A percentile compares a stretch with the other conserved stretches of the same genome.
phyloP scores from a whole-genome alignment of 2,329 filamentous ascomycete genomes.

The Eutypa lata region DNA sequence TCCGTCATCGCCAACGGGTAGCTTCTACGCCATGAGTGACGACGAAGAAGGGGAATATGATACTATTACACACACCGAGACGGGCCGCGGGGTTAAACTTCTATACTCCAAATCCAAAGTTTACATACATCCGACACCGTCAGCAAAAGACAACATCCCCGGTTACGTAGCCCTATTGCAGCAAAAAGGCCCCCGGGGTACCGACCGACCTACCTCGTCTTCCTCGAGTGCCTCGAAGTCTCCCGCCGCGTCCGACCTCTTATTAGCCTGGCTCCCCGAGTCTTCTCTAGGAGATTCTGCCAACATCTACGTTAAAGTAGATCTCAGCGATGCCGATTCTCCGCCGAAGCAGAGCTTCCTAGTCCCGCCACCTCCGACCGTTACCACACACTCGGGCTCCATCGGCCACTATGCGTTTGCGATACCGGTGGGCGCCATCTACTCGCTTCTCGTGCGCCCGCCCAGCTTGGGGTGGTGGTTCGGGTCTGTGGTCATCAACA shows the following conservation, averaged over 20 bases:
- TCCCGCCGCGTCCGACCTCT: constrained; percentile 65
- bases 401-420: constrained; percentile 86
- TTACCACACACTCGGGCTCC: constrained; percentile 69
- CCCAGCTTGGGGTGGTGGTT: constrained; percentile 99
- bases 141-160: constrained; percentile 90
- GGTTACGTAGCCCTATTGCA: constrained; percentile 92
- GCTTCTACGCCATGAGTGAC: constrained; percentile 94
- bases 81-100: constrained; percentile 83
- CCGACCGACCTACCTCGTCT: constrained; percentile 39
- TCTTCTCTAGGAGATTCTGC: constrained; percentile 80
- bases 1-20: constrained; percentile 61
- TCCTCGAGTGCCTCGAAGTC: constrained; percentile 36
- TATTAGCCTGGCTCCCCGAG: constrained; percentile 93
- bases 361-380: constrained; percentile 85
- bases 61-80: constrained; percentile 78
- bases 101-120: constrained; percentile 98
- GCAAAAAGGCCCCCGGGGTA: constrained; percentile 61
- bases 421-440: constrained; percentile 84
- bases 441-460: constrained; percentile 83
- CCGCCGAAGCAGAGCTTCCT: constrained; percentile 85
- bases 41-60: constrained; percentile 95
- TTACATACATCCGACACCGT: constrained; percentile 92
- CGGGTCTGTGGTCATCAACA: constrained; percentile 91
- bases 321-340: constrained; percentile 76
- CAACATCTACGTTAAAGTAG: constrained; percentile 92